phyloP scores from a whole-genome alignment of 495 filamentous ascomycete species.

The Aspergillus kassunensis region DNA sequence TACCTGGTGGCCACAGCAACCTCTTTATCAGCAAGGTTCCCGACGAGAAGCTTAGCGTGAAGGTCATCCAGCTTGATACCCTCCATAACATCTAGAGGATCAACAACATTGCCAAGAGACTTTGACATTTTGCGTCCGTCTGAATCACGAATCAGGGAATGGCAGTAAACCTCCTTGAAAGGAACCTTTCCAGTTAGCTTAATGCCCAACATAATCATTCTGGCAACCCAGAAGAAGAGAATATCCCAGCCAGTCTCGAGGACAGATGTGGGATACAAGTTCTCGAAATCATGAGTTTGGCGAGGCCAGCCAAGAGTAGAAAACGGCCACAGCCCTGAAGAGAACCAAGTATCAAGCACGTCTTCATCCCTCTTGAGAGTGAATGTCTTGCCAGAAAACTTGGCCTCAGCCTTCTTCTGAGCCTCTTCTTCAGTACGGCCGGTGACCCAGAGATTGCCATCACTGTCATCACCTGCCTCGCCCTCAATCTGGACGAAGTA shows the following conservation, averaged over 20 bases:
- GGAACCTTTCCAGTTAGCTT: conserved; percentile 75
- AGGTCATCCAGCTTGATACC: conserved; percentile 65
- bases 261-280: conserved; percentile 68
- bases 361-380: conserved; percentile 64
- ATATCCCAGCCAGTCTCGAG: conserved; percentile 87
- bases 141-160: conserved; percentile 69
- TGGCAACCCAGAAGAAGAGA: conserved; percentile 78
- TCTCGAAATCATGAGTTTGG: conserved; percentile 60
- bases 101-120: conserved; percentile 78
- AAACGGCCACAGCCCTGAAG: conserved; percentile 77
- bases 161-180: conserved; percentile 77
- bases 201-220: conserved; percentile 79
- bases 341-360: conserved; percentile 83
- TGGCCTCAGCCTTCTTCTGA: conserved; percentile 57
- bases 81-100: conserved; percentile 75
- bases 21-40: conserved; percentile 74
- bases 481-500: conserved; percentile 70
- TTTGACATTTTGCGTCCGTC: conserved; percentile 85
- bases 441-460: conserved; percentile 64
- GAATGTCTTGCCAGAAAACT: conserved; percentile 67
- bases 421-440: conserved; percentile 65
- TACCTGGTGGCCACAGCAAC: conserved; percentile 68
- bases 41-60: conserved; percentile 63
- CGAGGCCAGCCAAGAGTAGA: conserved; percentile 78
- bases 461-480: conserved; percentile 46